phyloP scores from a whole-genome alignment of 2,329 filamentous ascomycete genomes.

The Teratosphaeria nubilosa region DNA sequence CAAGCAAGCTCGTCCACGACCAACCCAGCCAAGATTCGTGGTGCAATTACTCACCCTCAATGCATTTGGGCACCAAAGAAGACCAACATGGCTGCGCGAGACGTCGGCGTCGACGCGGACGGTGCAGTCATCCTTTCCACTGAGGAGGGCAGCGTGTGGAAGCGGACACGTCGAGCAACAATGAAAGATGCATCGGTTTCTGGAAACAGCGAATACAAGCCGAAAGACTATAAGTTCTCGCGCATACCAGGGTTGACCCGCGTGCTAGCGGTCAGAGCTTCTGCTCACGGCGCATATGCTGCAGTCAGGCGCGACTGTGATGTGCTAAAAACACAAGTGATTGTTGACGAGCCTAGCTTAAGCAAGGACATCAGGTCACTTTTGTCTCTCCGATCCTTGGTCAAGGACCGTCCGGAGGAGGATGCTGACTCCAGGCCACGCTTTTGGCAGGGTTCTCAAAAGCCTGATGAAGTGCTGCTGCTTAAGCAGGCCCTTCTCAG shows the following conservation, averaged over 20 bases:
- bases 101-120: slow-evolving; percentile 82
- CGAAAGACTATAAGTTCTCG: slow-evolving; percentile 92
- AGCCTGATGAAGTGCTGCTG: slow-evolving; percentile 37
- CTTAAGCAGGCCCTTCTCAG: slow-evolving; percentile 50
- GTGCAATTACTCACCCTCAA: slow-evolving; percentile 65
- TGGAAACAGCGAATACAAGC: slow-evolving; percentile 46
- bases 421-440: slow-evolving; percentile 35
- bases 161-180: slow-evolving; percentile 70
- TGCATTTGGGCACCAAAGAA: slow-evolving; percentile 86
- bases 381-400: slow-evolving; percentile 55
- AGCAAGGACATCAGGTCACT: slow-evolving; percentile 66
- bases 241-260: slow-evolving; percentile 80
- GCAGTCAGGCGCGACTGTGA: slow-evolving; percentile 77
- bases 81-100: slow-evolving; percentile 70
- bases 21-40: slow-evolving; percentile 81
- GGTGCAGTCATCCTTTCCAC: slow-evolving; percentile 93
- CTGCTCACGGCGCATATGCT: slow-evolving; percentile 80
- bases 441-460: slow-evolving; percentile 40
- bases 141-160: slow-evolving; percentile 86
- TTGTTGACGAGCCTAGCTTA: slow-evolving; percentile 55
- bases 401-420: slow-evolving; percentile 21
- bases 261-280: slow-evolving; percentile 74
- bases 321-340: slow-evolving; percentile 63
- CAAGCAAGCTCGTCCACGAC: slow-evolving; percentile 64
- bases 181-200: slow-evolving; percentile 55